Base-by-base conservation (phyloP, 768 basidiomycete species). In the Suillus bovinus region DNA sequence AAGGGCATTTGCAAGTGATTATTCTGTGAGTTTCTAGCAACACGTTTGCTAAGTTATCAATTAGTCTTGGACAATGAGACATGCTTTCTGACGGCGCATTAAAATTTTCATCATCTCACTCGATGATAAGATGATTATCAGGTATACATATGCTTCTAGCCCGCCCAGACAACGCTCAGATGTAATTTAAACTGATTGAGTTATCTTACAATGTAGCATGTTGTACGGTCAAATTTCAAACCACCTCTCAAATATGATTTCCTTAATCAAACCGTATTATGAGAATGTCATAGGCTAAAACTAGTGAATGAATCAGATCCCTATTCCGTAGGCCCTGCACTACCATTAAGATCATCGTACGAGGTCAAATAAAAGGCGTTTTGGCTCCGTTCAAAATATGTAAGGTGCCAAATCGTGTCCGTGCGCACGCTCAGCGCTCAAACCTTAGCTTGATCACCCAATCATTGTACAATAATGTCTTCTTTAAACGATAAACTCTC, bases 401-500 rank as follows among this genome's bases (percentile, higher is more conserved):
- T 47, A 47, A 46, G 13, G 8, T 27, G 24, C 14, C 16, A 27
- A 47, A 42, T 42, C 4, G 20, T 8, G 14, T 50, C 17, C n/a
- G n/a, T n/a, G n/a, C n/a, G n/a, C n/a, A 31, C 9, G 5, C 27
- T 27, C 14, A 22, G 17, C n/a, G n/a, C n/a, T n/a, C n/a, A n/a
- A n/a, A n/a, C n/a, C n/a, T n/a, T n/a, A 29, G 9, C 4, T 50
- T 31, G 10, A 50, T 50, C 27, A 16, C 10, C 31, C 50, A 31
- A 13, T 31, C 50, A 7, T n/a, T 31, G 29, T 38, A 39, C 10
- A 27, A 27, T 7, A 27, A 78, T 74, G 74, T 33, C 69, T 1
- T 65, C 75, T 2, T 71, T 84, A 29, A 59, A 72, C 16, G 67
- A 69, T 8, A 78, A 79, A 52, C 77, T 94, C 36, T 59, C 68